These are phyloP conservation scores for Blastobotrys buckinghamii DNA, from an alignment of 1,139 yeast species.

Conservation along the genomic window DNA sequence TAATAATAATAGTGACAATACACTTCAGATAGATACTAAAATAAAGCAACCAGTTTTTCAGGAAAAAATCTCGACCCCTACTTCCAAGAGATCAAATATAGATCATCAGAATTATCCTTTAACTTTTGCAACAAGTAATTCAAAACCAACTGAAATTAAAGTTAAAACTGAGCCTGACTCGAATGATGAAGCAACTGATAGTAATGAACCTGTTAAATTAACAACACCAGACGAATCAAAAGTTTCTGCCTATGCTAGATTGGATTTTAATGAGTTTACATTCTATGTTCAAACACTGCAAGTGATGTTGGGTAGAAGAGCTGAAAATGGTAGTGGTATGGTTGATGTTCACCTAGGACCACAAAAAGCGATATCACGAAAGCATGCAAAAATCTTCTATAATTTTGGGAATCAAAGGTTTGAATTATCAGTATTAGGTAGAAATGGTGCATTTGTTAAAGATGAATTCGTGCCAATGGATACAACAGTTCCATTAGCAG, in stretches of 20 bases:
- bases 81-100: neutral
- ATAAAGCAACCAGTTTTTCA: conserved; percentile 7
- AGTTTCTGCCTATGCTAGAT: conserved; percentile 88
- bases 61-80: too few species aligned
- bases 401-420: conserved; percentile 92
- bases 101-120: conserved; percentile 13
- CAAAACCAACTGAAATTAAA: too few species aligned
- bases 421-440: conserved; percentile 82
- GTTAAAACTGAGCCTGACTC: neutral
- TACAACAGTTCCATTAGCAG: conserved; percentile 75
- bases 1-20: neutral
- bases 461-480: conserved; percentile 84
- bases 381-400: conserved; percentile 92
- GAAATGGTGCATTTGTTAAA: conserved; percentile 95
- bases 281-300: conserved; percentile 95
- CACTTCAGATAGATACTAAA: conserved; percentile 7
- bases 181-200: conserved; percentile 1
- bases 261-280: conserved; percentile 87
- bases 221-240: conserved; percentile 36
- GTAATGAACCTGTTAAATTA: neutral
- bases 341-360: conserved; percentile 91
- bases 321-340: conserved; percentile 59
- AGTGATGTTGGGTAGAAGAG: conserved; percentile 82
- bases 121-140: conserved; percentile 11
- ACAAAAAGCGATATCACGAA: conserved; percentile 83